Percentiles rank a stretch among this genome's conserved stretches.
Conservation (phyloP, 768 basidiomycete genomes). For the Auriscalpium vulgare region DNA sequence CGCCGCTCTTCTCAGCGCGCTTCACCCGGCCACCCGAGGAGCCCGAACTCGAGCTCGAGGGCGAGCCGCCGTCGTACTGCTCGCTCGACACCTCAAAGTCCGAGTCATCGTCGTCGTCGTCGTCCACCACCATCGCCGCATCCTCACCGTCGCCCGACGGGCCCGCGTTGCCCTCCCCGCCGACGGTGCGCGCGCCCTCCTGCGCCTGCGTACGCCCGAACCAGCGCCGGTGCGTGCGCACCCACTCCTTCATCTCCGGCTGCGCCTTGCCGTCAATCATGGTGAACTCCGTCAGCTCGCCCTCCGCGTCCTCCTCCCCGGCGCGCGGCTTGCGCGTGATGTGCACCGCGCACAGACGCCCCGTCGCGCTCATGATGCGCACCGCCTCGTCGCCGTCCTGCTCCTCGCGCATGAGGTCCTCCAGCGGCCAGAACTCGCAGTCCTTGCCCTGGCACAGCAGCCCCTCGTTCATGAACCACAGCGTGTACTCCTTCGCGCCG, state of each 20-base stretch:
- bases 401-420: slow-evolving; percentile 41
- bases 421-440: slow-evolving; percentile 67
- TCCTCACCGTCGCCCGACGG: slow-evolving; percentile 2
- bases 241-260: slow-evolving; percentile 59
- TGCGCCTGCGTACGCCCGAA: slow-evolving; percentile 34
- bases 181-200: slow-evolving; percentile 3
- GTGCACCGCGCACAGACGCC: slow-evolving; percentile 58
- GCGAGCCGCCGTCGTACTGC: slow-evolving; percentile 1
- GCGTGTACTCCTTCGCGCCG: slow-evolving; percentile 59
- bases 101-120: slow-evolving; percentile 12
- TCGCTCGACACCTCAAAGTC: slow-evolving; percentile 6
- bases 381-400: slow-evolving; percentile 35
- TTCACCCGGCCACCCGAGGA: background rate
- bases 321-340: slow-evolving; percentile 22
- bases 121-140: slow-evolving; percentile 6
- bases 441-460: slow-evolving; percentile 72
- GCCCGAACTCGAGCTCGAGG: slow-evolving; percentile 17
- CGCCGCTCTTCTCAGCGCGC: slow-evolving; percentile 1
- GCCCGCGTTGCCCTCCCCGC: background rate
- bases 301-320: slow-evolving; percentile 30
- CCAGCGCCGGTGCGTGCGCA: slow-evolving; percentile 42
- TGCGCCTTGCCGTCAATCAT: slow-evolving; percentile 69
- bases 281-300: slow-evolving; percentile 57
- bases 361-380: slow-evolving; percentile 52
- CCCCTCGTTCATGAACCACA: slow-evolving; percentile 66